These are phyloP conservation scores for Cryptosporidium muris DNA, from an alignment of 169 alveolate species.

Conservation along the genomic window DNA sequence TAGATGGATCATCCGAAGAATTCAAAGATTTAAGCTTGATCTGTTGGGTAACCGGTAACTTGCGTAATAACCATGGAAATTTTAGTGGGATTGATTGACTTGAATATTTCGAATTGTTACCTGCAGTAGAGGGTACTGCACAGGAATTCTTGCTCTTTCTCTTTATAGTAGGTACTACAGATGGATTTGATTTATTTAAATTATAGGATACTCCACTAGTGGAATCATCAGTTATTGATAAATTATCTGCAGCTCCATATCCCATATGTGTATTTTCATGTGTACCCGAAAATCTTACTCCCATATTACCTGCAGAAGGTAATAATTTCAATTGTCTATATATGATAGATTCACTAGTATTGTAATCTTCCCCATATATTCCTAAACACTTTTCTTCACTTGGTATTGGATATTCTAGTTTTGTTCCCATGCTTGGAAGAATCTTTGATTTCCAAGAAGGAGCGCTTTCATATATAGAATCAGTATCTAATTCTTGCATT, in stretches of 20 bases:
- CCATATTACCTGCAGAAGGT: slow-evolving; percentile 65
- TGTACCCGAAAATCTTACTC: slow-evolving; percentile 8
- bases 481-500: slow-evolving; percentile 32
- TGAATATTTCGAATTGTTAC: no score
- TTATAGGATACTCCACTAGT: slow-evolving; percentile 6
- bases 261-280: background rate
- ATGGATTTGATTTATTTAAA: background rate
- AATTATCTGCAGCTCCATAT: background rate
- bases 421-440: slow-evolving; percentile 60
- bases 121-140: no score
- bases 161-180: slow-evolving; percentile 10
- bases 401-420: slow-evolving; percentile 18
- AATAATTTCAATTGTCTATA: slow-evolving; percentile 18
- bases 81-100: background rate
- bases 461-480: slow-evolving; percentile 15
- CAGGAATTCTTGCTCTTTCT: background rate
- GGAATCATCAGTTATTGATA: slow-evolving; percentile 21
- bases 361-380: slow-evolving; percentile 10
- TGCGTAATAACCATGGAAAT: slow-evolving; percentile 52
- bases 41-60: slow-evolving; percentile 26
- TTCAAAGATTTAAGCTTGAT: slow-evolving; percentile 19
- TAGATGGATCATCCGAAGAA: slow-evolving; percentile 11
- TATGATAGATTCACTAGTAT: slow-evolving; percentile 18
- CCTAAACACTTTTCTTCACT: slow-evolving; percentile 62
- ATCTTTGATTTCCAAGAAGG: slow-evolving; percentile 56